phyloP scores from a whole-genome alignment of 2,329 filamentous ascomycete genomes.

The Cordyceps cateniannulata region DNA sequence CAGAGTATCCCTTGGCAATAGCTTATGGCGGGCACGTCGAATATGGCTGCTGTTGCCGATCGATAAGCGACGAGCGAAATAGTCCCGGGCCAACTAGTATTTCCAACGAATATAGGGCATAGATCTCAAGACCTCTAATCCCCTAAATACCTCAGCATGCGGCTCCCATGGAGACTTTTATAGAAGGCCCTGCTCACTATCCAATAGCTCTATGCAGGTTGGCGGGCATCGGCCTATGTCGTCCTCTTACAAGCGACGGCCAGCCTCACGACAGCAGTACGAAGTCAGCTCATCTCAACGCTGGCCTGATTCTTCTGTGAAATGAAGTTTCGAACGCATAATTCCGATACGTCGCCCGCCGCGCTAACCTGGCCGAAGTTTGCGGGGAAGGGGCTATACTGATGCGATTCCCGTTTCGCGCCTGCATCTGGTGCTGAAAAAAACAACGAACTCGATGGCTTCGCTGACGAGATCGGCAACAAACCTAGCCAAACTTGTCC shows the following conservation, averaged over 20 bases:
- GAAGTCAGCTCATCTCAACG: not conserved
- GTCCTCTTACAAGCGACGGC: no score
- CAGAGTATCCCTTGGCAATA: not conserved
- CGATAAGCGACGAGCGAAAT: not conserved
- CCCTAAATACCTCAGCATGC: not conserved
- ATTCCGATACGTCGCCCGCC: not conserved
- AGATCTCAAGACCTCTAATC: not conserved
- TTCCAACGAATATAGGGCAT: not conserved
- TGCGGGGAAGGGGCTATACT: not conserved
- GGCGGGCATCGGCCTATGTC: not conserved
- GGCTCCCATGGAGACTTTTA: not conserved
- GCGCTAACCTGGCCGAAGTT: not conserved
- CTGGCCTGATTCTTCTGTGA: not conserved
- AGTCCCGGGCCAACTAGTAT: not conserved
- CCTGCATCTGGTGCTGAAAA: not conserved
- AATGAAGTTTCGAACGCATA: not conserved
- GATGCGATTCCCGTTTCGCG: not conserved
- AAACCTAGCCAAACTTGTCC: not conserved
- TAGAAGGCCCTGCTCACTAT: not conserved
- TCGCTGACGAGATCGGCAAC: not conserved
- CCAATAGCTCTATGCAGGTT: not conserved
- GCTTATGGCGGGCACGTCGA: not conserved
- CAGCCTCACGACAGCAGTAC: not conserved
- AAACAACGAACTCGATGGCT: not conserved
- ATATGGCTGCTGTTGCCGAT: not conserved